A percentile compares a stretch with the other conserved stretches of the same genome.
Evolutionary conservation across 805 yeast species (phyloP).

Genomic region (Metschnikowia cerradonensis): DNA sequence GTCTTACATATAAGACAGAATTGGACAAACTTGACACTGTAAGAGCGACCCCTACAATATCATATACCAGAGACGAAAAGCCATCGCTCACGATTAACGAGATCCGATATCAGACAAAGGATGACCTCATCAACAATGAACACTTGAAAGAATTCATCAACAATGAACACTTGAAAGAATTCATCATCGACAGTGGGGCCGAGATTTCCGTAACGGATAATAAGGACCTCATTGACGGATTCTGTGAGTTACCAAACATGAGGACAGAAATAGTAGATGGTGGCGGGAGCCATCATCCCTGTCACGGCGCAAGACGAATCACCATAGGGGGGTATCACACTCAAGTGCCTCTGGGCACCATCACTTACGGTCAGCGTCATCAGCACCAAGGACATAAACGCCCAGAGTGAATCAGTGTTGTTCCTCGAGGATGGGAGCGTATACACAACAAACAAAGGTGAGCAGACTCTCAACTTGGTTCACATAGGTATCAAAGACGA

Average conservation of each 20-base stretch:
- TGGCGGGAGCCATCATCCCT: too few relatives aligned
- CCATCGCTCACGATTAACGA: too few relatives aligned
- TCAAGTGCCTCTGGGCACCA: too few relatives aligned
- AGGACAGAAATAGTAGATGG: too few relatives aligned
- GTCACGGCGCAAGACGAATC: too few relatives aligned
- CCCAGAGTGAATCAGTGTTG: not conserved
- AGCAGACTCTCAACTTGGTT: not conserved
- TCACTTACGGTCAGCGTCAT: too few relatives aligned
- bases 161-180: too few relatives aligned
- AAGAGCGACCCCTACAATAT: not conserved
- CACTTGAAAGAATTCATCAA: too few relatives aligned
- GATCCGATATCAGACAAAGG: too few relatives aligned
- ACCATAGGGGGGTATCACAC: too few relatives aligned
- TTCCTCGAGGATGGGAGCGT: not conserved
- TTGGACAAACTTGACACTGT: not conserved
- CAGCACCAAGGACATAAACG: not conserved
- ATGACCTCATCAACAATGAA: too few relatives aligned
- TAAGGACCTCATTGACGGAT: not conserved
- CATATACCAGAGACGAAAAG: too few relatives aligned
- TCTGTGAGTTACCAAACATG: not conserved
- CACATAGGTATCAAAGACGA: not conserved
- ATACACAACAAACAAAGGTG: not conserved
- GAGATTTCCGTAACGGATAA: not conserved
- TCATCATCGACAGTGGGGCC: not conserved
- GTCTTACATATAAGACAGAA: not conserved